These are phyloP conservation scores for Secale cereale DNA, from an alignment of 176 grass and related monocot species.

Conservation along the genomic window DNA sequence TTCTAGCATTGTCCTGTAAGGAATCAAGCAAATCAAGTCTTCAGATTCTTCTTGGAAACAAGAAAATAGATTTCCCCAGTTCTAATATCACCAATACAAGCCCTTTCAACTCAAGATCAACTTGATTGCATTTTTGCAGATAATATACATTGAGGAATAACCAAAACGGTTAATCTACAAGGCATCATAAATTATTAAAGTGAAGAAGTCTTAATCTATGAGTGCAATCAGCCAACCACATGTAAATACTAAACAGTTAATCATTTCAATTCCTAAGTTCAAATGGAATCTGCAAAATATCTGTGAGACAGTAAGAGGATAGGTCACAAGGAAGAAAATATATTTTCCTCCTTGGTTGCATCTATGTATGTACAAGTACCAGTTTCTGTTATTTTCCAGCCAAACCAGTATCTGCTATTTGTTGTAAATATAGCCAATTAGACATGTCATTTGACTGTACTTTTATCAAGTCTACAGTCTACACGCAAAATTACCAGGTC, in stretches of 20 bases:
- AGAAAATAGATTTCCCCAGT: not conserved
- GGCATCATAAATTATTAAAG: not conserved
- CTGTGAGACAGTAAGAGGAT: slow-evolving; percentile 1
- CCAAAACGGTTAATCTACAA: not conserved
- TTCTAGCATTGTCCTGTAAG: slow-evolving; percentile 93
- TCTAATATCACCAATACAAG: not conserved
- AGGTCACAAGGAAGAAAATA: not conserved
- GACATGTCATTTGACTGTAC: not conserved
- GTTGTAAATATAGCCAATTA: not conserved
- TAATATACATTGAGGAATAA: slow-evolving; percentile 1
- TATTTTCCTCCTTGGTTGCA: slow-evolving; percentile 8
- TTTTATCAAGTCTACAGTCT: slow-evolving; percentile 15
- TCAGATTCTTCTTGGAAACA: not conserved
- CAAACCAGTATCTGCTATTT: not conserved
- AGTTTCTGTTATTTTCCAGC: not conserved
- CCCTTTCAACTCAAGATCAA: slow-evolving; percentile 6
- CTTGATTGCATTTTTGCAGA: not conserved
- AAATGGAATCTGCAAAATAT: slow-evolving; percentile 21
- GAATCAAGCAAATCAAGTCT: not conserved
- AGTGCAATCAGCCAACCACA: not conserved
- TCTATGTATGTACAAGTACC: not conserved
- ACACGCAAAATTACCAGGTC: not conserved
- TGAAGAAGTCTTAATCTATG: not conserved
- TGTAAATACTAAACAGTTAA: not conserved
- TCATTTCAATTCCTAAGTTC: not conserved